Evolutionary conservation across 2,329 filamentous ascomycete genomes (phyloP).

Genomic region (Exophiala bonariae): DNA sequence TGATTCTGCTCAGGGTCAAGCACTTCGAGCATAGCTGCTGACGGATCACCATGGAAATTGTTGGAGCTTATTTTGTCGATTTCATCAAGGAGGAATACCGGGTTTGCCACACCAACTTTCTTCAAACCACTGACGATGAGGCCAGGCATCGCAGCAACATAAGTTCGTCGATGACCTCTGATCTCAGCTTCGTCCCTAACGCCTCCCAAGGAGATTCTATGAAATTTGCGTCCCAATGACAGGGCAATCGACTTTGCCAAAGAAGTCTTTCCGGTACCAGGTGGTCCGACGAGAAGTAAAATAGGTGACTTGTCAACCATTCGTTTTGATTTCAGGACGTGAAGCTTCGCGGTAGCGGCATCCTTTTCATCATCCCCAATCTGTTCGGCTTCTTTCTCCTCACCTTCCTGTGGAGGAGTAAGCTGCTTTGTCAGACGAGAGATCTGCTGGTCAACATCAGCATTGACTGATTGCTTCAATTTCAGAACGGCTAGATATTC

Average conservation of each 20-base stretch:
- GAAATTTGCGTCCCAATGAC: conserved; percentile 90
- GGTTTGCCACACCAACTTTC: conserved; percentile 94
- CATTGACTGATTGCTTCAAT: conserved; percentile 87
- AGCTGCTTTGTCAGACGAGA: conserved; percentile 51
- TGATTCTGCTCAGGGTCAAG: conserved; percentile 97
- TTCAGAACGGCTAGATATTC: conserved; percentile 97
- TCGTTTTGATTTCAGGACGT: conserved; percentile 75
- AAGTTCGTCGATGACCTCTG: conserved; percentile 88
- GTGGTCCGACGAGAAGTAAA: conserved; percentile 86
- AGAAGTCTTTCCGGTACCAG: conserved; percentile 94
- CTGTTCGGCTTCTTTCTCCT: conserved; percentile 38
- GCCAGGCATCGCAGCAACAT: conserved; percentile 98
- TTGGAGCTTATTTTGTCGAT: conserved; percentile 94
- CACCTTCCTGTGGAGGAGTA: conserved; percentile 26
- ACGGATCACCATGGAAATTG: conserved; percentile 93
- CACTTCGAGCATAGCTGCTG: conserved; percentile 96
- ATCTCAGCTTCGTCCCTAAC: conserved; percentile 97
- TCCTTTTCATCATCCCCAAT: conserved; percentile 55
- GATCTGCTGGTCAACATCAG: conserved; percentile 78
- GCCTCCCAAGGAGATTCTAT: conserved; percentile 92
- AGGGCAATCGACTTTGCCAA: conserved; percentile 90
- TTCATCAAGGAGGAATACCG: conserved; percentile 92
- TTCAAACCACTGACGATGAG: conserved; percentile 89
- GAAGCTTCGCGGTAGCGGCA: conserved; percentile 62
- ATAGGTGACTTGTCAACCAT: conserved; percentile 96